Percentiles rank a stretch among this genome's conserved stretches.
Conservation (phyloP, 1,284 basidiomycete species). For the Rhizoctonia solani region DNA sequence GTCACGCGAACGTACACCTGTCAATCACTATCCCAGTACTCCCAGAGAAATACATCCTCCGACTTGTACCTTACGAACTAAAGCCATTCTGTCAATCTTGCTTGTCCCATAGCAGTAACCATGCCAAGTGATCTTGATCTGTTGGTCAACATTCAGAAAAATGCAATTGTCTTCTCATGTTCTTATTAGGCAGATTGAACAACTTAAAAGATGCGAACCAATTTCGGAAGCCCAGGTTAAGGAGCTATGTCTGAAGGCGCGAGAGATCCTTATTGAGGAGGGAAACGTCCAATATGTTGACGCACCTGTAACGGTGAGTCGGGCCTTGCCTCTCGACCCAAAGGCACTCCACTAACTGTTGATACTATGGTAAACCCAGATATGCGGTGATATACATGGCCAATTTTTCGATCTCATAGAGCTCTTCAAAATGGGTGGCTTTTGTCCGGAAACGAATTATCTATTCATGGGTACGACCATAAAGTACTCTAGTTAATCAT, state of each 20-base stretch:
- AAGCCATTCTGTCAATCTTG: neutral
- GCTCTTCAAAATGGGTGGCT: conserved; percentile 93
- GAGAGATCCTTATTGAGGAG: conserved; percentile 96
- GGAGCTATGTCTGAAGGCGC: conserved; percentile 88
- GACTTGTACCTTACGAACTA: neutral
- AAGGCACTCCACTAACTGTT: neutral
- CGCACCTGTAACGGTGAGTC: conserved; percentile 88
- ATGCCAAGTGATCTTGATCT: conserved; percentile 40
- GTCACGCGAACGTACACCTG: too few species aligned
- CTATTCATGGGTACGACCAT: conserved; percentile 89
- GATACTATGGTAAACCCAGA: conserved; percentile 54
- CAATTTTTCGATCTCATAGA: conserved; percentile 99
- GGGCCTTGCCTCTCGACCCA: neutral
- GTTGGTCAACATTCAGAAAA: conserved; percentile 16
- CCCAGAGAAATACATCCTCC: too few species aligned
- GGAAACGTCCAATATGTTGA: conserved; percentile 97
- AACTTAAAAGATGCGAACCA: conserved; percentile 87
- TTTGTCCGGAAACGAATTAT: conserved; percentile 95
- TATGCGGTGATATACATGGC: conserved; percentile 98
- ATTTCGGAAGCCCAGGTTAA: conserved; percentile 94
- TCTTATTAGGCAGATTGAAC: conserved; percentile 74
- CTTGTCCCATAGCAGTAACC: neutral
- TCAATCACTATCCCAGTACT: too few species aligned
- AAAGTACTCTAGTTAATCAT: neutral
- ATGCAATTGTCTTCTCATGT: neutral